These are phyloP conservation scores for Blastobotrys buckinghamii DNA, from an alignment of 1,139 yeast genomes.

Conservation along the genomic window DNA sequence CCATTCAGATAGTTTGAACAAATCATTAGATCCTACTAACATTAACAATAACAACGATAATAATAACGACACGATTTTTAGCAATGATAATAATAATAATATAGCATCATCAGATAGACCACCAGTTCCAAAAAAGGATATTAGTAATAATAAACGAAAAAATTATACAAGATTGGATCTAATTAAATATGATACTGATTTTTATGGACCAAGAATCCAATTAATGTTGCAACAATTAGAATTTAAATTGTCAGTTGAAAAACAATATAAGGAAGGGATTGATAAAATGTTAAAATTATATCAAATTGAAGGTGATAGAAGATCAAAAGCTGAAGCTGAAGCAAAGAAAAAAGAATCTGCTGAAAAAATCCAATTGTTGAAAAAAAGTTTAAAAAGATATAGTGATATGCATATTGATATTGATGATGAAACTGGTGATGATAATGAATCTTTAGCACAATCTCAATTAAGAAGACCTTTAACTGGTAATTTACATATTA, in stretches of 20 bases:
- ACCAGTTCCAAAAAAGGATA: conserved; percentile 20
- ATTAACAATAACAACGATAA: neutral
- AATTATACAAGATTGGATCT: conserved; percentile 52
- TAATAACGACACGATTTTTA: neutral
- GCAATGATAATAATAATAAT: neutral
- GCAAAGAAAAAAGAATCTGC: conserved; percentile 80
- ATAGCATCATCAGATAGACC: conserved; percentile 8
- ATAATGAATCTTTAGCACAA: conserved; percentile 48
- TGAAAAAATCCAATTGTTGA: conserved; percentile 76
- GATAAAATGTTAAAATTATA: conserved; percentile 82
- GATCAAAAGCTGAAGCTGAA: conserved; percentile 81
- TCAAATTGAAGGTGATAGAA: conserved; percentile 84
- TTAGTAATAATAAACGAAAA: conserved; percentile 14
- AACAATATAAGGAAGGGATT: conserved; percentile 87
- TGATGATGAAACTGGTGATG: conserved; percentile 37
- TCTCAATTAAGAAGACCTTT: conserved; percentile 67
- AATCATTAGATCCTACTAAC: neutral
- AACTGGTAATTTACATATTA: conserved; percentile 69
- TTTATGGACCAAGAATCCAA: conserved; percentile 91
- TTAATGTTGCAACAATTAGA: conserved; percentile 92
- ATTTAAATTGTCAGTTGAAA: conserved; percentile 87
- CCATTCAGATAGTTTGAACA: neutral
- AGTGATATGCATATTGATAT: conserved; percentile 84
- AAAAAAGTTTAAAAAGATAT: conserved; percentile 77
- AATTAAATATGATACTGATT: conserved; percentile 88